These are phyloP conservation scores for Xerocomus brunneocitrinus DNA, from an alignment of 768 basidiomycete genomes.

Conservation along the genomic window DNA sequence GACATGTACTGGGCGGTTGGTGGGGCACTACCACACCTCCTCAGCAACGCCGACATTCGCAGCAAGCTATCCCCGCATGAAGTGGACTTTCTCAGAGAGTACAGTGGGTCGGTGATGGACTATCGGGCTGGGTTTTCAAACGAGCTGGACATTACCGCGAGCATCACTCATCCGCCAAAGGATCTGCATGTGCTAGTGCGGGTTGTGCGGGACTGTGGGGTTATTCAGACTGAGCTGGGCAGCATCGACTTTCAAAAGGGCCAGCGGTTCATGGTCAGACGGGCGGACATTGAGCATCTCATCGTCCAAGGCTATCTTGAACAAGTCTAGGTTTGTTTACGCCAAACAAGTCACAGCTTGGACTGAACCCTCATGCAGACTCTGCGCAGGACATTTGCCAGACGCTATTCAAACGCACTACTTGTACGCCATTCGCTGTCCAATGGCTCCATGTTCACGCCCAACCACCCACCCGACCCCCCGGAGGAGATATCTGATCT, in stretches of 20 bases:
- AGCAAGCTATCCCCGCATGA: conserved; percentile 75
- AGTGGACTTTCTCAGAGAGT: conserved; percentile 79
- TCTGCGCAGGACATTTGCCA: not conserved
- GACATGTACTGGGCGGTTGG: conserved; percentile 89
- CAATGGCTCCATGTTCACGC: conserved; percentile 18
- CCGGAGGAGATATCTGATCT: conserved; percentile 47
- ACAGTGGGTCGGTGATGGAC: conserved; percentile 75
- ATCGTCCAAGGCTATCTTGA: conserved; percentile 93
- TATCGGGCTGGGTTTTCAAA: conserved; percentile 82
- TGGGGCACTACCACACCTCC: conserved; percentile 80
- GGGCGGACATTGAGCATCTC: conserved; percentile 89
- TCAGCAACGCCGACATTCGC: conserved; percentile 63
- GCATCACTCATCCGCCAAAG: conserved; percentile 78
- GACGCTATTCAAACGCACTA: conserved; percentile 3
- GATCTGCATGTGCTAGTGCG: conserved; percentile 85
- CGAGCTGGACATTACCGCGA: conserved; percentile 82
- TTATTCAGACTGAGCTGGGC: conserved; percentile 88
- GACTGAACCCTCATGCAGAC: conserved; percentile 9
- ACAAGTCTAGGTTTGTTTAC: conserved; percentile 52
- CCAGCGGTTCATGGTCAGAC: conserved; percentile 81
- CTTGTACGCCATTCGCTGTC: not conserved
- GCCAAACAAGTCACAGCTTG: conserved; percentile 23
- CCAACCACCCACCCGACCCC: conserved; percentile 11
- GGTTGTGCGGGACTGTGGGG: conserved; percentile 85
- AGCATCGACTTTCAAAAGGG: conserved; percentile 88